Evolutionary conservation across 371 early-diverging fungal species (phyloP).

Genomic region (Apophysomyces trapeziformis): DNA sequence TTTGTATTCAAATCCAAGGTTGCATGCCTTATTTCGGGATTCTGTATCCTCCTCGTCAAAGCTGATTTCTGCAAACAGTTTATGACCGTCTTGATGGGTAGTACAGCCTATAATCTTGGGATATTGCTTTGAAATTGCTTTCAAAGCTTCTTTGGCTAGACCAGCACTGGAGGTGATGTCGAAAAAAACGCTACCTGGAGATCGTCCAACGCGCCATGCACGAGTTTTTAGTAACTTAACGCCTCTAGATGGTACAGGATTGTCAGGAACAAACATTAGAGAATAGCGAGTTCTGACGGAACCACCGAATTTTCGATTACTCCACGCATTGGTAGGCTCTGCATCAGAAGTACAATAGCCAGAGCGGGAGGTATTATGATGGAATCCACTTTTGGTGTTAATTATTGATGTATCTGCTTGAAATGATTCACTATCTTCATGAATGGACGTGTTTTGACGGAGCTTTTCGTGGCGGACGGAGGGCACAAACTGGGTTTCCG

Average conservation of each 20-base stretch:
- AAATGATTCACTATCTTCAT: too few relatives aligned
- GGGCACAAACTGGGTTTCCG: too few relatives aligned
- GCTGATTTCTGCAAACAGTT: neutral
- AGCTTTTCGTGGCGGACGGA: too few relatives aligned
- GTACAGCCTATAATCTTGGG: neutral
- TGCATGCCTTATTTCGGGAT: slow-evolving; percentile 1
- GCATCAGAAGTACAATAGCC: neutral
- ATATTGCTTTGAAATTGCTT: neutral
- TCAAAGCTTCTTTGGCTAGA: neutral
- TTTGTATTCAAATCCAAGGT: neutral
- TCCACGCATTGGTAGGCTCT: neutral
- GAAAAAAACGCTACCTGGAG: neutral
- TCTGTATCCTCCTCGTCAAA: neutral
- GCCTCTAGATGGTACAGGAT: neutral
- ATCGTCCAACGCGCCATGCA: neutral
- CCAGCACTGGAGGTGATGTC: neutral
- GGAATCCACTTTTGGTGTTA: too few relatives aligned
- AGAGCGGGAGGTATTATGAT: neutral
- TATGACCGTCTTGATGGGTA: neutral
- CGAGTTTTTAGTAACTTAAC: neutral
- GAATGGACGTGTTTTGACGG: too few relatives aligned
- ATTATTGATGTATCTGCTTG: too few relatives aligned
- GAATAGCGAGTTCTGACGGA: neutral
- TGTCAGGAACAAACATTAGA: neutral
- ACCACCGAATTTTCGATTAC: neutral